Evolutionary conservation across 2,329 filamentous ascomycete genomes (phyloP).

Genomic region (Monosporascus sp.): DNA sequence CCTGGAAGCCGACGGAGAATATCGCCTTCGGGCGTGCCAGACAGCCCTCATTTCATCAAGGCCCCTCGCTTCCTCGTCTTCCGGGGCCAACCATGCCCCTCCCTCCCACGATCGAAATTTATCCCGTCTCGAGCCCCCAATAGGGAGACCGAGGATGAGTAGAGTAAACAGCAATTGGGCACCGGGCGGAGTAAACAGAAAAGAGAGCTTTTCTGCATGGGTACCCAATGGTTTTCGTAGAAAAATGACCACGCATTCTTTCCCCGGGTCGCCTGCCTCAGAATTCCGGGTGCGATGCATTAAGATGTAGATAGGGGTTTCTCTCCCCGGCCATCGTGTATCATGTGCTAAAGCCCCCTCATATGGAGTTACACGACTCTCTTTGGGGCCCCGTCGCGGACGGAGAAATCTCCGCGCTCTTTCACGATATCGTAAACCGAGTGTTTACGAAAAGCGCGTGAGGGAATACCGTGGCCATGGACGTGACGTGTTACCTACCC

Average conservation of each 20-base stretch:
- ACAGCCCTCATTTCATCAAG: not conserved
- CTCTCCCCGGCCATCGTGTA: no score
- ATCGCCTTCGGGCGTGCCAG: not conserved
- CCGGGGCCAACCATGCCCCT: not conserved
- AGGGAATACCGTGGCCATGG: no score
- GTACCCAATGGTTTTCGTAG: not conserved
- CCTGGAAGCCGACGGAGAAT: no score
- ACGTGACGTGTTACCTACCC: no score
- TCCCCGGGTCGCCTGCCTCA: not conserved
- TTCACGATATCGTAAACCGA: no score
- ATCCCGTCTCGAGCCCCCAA: no score
- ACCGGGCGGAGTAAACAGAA: not conserved
- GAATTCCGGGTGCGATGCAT: not conserved
- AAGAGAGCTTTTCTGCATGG: not conserved
- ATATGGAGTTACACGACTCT: no score
- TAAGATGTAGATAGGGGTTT: not conserved
- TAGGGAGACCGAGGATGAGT: no score
- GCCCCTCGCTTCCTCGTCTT: not conserved
- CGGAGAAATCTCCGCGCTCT: no score
- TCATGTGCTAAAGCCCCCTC: no score
- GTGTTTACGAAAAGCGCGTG: no score
- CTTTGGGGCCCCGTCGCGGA: no score
- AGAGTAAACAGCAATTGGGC: not conserved
- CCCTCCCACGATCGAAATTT: not conserved
- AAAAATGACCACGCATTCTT: not conserved